phyloP scores from a whole-genome alignment of 495 filamentous ascomycete species.

The Neurospora tetrasperma region DNA sequence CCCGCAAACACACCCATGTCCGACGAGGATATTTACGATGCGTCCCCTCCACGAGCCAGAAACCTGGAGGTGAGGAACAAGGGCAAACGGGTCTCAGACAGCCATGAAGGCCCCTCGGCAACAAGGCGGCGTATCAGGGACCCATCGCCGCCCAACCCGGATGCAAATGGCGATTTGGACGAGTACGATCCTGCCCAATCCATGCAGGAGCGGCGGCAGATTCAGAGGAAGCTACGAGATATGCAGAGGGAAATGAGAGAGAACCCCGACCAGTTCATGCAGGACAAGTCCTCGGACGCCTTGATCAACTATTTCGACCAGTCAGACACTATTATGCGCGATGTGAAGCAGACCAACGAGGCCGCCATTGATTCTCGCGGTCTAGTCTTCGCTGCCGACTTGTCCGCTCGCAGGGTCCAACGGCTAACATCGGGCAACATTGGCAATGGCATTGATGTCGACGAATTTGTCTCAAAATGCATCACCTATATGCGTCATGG shows the following conservation, averaged over 20 bases:
- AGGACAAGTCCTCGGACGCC: slow-evolving; percentile 37
- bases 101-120: slow-evolving; percentile 27
- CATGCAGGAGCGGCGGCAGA: slow-evolving; percentile 58
- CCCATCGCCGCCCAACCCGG: slow-evolving; percentile 15
- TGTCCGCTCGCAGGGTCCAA: slow-evolving; percentile 61
- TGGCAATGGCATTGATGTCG: slow-evolving; percentile 69
- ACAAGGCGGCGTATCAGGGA: slow-evolving; percentile 31
- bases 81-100: slow-evolving; percentile 41
- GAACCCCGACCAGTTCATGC: slow-evolving; percentile 56
- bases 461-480: slow-evolving; percentile 89
- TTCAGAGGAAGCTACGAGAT: slow-evolving; percentile 60
- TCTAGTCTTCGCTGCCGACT: slow-evolving; percentile 66
- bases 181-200: slow-evolving; percentile 85
- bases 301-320: slow-evolving; percentile 51
- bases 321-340: slow-evolving; percentile 52
- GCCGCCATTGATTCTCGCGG: slow-evolving; percentile 82
- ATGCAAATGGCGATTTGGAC: slow-evolving; percentile 23
- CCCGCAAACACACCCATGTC: neutral
- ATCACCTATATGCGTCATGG: slow-evolving; percentile 75
- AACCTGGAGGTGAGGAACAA: slow-evolving; percentile 19
- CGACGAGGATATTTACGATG: neutral
- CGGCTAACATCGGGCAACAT: slow-evolving; percentile 59
- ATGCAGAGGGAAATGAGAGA: slow-evolving; percentile 59
- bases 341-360: slow-evolving; percentile 86
- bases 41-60: neutral